Percentiles rank a stretch among this genome's conserved stretches.
These are phyloP conservation scores for Apiotrichum gracile DNA, from an alignment of 1,284 basidiomycete species.

Conservation along the genomic window DNA sequence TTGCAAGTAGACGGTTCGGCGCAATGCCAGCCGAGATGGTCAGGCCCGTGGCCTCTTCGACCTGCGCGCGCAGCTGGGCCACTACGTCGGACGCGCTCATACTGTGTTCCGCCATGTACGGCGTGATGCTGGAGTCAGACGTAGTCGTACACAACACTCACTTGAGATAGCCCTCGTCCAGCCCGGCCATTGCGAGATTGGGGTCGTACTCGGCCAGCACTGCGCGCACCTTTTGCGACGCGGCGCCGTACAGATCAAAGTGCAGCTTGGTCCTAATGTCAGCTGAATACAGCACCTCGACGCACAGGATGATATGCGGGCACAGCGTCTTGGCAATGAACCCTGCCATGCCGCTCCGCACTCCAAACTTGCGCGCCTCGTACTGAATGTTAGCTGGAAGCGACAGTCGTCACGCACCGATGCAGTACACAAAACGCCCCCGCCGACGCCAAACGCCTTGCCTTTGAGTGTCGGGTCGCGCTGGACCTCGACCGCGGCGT, in stretches of 20 bases:
- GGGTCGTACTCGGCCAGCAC: conserved; percentile 65
- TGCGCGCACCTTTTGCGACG: conserved; percentile 53
- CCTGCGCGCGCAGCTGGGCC: conserved; percentile 62
- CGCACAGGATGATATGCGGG: conserved; percentile 71
- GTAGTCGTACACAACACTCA: conserved; percentile 43
- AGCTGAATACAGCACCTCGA: neutral
- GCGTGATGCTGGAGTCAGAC: conserved; percentile 28
- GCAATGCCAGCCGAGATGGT: conserved; percentile 93
- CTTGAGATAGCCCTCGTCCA: conserved; percentile 88
- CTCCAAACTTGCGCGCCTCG: conserved; percentile 81
- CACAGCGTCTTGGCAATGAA: conserved; percentile 92
- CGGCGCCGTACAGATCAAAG: conserved; percentile 63
- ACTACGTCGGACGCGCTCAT: conserved; percentile 70
- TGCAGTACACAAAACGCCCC: conserved; percentile 74
- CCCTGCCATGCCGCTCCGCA: conserved; percentile 83
- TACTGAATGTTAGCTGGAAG: conserved; percentile 54
- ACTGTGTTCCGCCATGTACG: conserved; percentile 65
- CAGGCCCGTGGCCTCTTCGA: conserved; percentile 68
- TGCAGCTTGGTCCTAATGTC: conserved; percentile 37
- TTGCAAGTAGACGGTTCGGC: conserved; percentile 68
- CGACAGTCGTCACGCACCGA: conserved; percentile 28
- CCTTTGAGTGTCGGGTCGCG: conserved; percentile 70
- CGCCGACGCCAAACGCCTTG: conserved; percentile 77
- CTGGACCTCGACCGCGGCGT: conserved; percentile 56
- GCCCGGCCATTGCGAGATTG: conserved; percentile 68